Evolutionary conservation across 257 asterid species (phyloP).

Genomic region (Avicennia marina): DNA sequence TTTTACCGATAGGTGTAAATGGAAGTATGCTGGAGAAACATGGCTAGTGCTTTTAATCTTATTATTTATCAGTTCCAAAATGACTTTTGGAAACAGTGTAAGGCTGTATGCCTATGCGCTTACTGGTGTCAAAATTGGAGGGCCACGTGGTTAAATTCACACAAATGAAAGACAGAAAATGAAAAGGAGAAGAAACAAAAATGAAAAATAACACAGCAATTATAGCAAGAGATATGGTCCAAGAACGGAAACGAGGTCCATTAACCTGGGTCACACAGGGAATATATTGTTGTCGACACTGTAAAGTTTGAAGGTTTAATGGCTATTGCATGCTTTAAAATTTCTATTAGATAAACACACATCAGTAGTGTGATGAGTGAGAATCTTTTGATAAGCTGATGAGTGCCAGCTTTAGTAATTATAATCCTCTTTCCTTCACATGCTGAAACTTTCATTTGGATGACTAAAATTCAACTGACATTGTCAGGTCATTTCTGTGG

Average conservation of each 20-base stretch:
- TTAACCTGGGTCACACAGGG: not conserved
- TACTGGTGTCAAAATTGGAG: not conserved
- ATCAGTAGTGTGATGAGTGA: not conserved
- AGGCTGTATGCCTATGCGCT: not conserved
- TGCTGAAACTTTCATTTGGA: slow-evolving; percentile 1
- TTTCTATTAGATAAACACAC: not conserved
- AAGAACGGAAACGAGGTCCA: not conserved
- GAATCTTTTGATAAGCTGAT: not conserved
- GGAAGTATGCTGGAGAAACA: no score
- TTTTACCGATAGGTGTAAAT: no score
- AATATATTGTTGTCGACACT: not conserved
- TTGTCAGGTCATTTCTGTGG: slow-evolving; percentile 76
- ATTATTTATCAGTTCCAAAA: not conserved
- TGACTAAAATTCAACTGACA: slow-evolving; percentile 6
- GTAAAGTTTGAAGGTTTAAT: not conserved
- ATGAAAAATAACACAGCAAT: not conserved
- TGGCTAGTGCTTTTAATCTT: not conserved
- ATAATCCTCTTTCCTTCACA: slow-evolving; percentile 5
- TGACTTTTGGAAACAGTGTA: not conserved
- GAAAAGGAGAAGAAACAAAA: not conserved
- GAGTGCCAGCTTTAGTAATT: not conserved
- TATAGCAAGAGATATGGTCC: not conserved
- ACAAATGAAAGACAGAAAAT: not conserved
- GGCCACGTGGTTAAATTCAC: not conserved
- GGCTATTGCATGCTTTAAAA: not conserved